Base-by-base conservation (phyloP, 2,329 filamentous ascomycete genomes). In the Arthroderma sp. region DNA sequence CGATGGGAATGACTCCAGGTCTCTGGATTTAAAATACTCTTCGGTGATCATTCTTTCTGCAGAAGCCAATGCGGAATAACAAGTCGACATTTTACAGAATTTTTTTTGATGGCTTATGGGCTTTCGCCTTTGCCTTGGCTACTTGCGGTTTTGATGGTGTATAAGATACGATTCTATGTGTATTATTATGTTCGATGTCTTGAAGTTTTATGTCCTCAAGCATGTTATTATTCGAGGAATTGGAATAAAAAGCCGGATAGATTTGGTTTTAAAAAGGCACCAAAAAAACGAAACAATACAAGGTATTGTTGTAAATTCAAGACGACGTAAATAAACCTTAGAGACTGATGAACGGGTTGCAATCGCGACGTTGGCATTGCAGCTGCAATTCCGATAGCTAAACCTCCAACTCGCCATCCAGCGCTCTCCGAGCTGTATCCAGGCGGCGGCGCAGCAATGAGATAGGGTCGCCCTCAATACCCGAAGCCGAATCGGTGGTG, bases 371-470 rank as follows among this genome's bases (percentile, higher is more conserved):
- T 42, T 42, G 10, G 33, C n/a, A 9, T 2, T 29, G 36, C 40
- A 42, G 30, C 33, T 34, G 41, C 30, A 42, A 43, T 34, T 43
- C 29, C 7, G 30, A 34, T 30, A 42, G 41, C 56, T 43, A 61
- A 52, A 53, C 50, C 51, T 70, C 70, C 50, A 80, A 73, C 47
- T 79, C 66, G 4, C 84, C 85, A 52, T 89, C 84, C 29, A 94
- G 68, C 3, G 85, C 74, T 43, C 76, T 72, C 48, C 80, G 77
- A 4, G 86, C 87, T 43, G 78, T 76, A 52, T 93, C 85, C 42
- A 94, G 72, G 52, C 83, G 73, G 50, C 82, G 70, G 48, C 85
- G 71, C 61, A 83, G 78, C 47, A 81, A 70, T 44, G 52, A 84
- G 75, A 49, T 75, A 64, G 53, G 71, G 71, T 47, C 73, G 64